Evolutionary conservation across 169 alveolate species (phyloP), one percentile per base, ranked within the genome.

Genomic region (Plasmodium vinckei): DNA sequence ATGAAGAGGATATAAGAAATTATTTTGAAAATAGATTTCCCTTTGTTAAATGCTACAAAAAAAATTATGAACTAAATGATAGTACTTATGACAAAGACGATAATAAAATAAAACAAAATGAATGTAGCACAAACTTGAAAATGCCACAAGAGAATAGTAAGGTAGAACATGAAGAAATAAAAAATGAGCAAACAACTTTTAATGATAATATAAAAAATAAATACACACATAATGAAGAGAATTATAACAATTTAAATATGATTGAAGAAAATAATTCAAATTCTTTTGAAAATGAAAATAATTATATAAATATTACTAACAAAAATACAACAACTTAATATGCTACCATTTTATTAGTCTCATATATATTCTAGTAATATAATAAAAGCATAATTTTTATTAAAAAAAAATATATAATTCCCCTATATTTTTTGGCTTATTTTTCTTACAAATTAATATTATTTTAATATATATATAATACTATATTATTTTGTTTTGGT

Each of bases 11-110:
- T 15, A 54, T 87, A 1, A 51, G 64, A 49, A 87, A 54, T 13
- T 72, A 87, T 51, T 72, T 72, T 23, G 87, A 72, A 19, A 54
- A 72, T 12, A 60, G n/a, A 27, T 87, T 87, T 27, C 61, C 86
- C 0, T 61, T 63, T 54, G 5, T 87, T 42, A 71, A 69, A 9
- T 25, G 68, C 21, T 63, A 72, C 33, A 39, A 75, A 13, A 10
- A 49, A 57, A 27, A 25, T 23, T 49, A 72, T 17, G 87, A 87
- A 60, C 3, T 56, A 46, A 12, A 47, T 1, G 91, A 65, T 12
- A n/a, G 23, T 51, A 15, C 6, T 12, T 3, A 21, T n/a, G 71
- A 10, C 12, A 73, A 17, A 1, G 75, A 25, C 4, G 49, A 7
- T 1, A 13, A 17, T 1, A 33, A 68, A 0, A 10, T 4, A 1